These are phyloP conservation scores for Lactarius pseudohatsudake DNA, from an alignment of 768 basidiomycete genomes.

Conservation along the genomic window DNA sequence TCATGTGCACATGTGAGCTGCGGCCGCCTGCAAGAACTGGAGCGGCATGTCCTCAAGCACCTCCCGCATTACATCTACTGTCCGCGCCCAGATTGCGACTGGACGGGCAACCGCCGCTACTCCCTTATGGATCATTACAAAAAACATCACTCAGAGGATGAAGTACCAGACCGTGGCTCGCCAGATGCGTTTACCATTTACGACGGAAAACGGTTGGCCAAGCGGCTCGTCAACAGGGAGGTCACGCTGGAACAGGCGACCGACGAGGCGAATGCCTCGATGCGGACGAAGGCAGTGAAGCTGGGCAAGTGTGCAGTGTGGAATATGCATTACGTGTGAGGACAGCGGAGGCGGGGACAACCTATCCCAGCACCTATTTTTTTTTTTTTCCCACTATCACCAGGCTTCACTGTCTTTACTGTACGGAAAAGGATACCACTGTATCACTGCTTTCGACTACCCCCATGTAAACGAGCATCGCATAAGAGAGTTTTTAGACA, in stretches of 20 bases:
- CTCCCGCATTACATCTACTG: constrained; percentile 1
- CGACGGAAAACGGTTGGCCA: neutral
- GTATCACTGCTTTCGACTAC: neutral
- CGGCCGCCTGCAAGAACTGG: neutral
- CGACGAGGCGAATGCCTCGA: neutral
- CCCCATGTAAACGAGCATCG: neutral
- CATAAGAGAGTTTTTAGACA: neutral
- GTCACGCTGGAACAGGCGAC: neutral
- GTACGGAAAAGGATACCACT: neutral
- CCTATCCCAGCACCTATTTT: neutral
- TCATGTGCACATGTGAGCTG: neutral
- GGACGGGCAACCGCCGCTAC: constrained; percentile 4
- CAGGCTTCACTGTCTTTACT: neutral
- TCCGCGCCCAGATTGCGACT: neutral
- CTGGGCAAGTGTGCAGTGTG: neutral
- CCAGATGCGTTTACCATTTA: neutral
- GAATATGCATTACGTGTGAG: neutral
- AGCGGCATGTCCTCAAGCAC: constrained; percentile 8
- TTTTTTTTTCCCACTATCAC: neutral
- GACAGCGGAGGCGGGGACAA: neutral
- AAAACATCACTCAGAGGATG: neutral
- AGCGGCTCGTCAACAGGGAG: constrained; percentile 9
- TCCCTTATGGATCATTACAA: neutral
- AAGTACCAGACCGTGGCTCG: neutral
- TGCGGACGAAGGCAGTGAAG: neutral